These are phyloP conservation scores for Xylaria sp. DNA, from an alignment of 2,329 filamentous ascomycete species.

Conservation along the genomic window DNA sequence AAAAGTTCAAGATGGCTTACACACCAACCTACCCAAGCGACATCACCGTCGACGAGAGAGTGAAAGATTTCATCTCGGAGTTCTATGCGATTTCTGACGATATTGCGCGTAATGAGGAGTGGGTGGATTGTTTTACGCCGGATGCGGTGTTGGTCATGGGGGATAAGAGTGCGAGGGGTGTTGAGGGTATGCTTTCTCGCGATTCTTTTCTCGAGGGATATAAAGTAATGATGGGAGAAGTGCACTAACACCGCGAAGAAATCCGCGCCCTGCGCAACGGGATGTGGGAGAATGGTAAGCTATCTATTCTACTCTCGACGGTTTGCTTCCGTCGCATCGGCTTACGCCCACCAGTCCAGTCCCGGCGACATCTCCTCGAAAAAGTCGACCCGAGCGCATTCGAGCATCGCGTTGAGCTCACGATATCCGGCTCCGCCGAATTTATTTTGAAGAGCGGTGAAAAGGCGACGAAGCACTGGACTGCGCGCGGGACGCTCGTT, in stretches of 20 bases:
- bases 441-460: slow-evolving; percentile 23
- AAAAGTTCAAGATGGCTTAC: slow-evolving; percentile 18
- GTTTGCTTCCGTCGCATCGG: too few relatives aligned
- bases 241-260: slow-evolving; percentile 30
- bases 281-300: slow-evolving; percentile 30
- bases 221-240: neutral
- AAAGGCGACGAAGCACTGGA: slow-evolving; percentile 27
- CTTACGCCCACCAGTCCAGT: slow-evolving; percentile 25
- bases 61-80: slow-evolving; percentile 36
- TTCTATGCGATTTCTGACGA: slow-evolving; percentile 44
- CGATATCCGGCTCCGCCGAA: slow-evolving; percentile 30
- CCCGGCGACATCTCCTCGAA: slow-evolving; percentile 37
- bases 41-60: slow-evolving; percentile 13
- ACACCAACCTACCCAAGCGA: slow-evolving; percentile 27
- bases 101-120: slow-evolving; percentile 37
- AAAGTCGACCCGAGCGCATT: slow-evolving; percentile 41
- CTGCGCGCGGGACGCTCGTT: slow-evolving; percentile 27
- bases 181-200: slow-evolving; percentile 26
- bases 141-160: slow-evolving; percentile 41
- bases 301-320: neutral
- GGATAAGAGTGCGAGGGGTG: slow-evolving; percentile 35
- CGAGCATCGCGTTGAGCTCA: slow-evolving; percentile 31
- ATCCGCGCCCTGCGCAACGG: slow-evolving; percentile 37
- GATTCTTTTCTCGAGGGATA: too few relatives aligned
- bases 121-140: slow-evolving; percentile 39